Conservation (phyloP, 371 early-diverging fungal genomes). For the Zopfochytrium polystomum region DNA sequence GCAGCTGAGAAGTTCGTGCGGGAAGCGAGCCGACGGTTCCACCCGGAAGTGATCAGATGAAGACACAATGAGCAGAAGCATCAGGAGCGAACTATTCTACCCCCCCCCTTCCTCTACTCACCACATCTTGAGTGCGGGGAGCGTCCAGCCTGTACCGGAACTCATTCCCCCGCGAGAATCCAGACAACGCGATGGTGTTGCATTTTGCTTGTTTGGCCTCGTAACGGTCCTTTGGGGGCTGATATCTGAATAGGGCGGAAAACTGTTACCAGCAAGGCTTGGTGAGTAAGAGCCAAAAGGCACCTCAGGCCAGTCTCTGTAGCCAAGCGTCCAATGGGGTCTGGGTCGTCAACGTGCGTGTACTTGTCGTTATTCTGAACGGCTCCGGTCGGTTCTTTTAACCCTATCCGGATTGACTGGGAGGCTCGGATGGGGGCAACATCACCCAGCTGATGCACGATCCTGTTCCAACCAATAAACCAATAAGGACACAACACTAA, state of each 20-base stretch:
- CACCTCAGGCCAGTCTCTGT: constrained; percentile 35
- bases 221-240: constrained; percentile 10
- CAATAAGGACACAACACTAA: neutral
- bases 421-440: constrained; percentile 6
- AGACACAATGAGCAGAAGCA: neutral
- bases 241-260: constrained; percentile 9
- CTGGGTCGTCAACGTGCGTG: constrained; percentile 13
- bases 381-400: constrained; percentile 38
- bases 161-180: constrained; percentile 25
- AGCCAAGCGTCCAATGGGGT: constrained; percentile 22
- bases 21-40: neutral
- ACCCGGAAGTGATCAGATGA: neutral
- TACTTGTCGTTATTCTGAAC: constrained; percentile 39
- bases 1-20: constrained; percentile 2
- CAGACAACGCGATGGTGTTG: constrained; percentile 17
- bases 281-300: neutral
- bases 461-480: constrained; percentile 6
- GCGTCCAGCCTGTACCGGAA: constrained; percentile 3
- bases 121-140: constrained; percentile 5
- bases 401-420: constrained; percentile 7
- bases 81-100: neutral
- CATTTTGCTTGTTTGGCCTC: constrained; percentile 1
- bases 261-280: neutral
- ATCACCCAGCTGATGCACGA: constrained; percentile 25
- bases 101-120: neutral